Evolutionary conservation across 352 stramenopile genomes (phyloP), one percentile per base, ranked within the genome.

Genomic region (Pythium oligandrum): DNA sequence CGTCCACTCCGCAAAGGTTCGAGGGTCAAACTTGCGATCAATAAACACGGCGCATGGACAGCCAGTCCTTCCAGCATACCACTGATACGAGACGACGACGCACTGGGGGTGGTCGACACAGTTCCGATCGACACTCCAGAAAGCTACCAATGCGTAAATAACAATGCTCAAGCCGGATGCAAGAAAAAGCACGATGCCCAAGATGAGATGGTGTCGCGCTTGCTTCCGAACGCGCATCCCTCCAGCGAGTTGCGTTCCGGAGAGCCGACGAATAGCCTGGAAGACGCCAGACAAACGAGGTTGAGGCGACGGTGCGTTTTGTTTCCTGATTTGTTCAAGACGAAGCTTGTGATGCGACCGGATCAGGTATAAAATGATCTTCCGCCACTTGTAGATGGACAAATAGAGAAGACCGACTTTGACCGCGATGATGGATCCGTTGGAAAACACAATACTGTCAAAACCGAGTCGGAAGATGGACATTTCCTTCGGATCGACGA

Each of bases 401-500:
- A 68, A 46, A 6, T 48, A 10, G 31, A 65, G 64, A 17, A 71
- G 59, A n/a, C 37, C 39, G 2, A 6, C 31, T 48, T 68, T 67
- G 34, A 51, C 44, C 26, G 53, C 17, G 12, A 64, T 3, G 4
- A 49, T 58, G 34, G 44, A 56, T 1, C 30, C 17, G 10, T 55
- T 61, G 11, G 54, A 47, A 10, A 71, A 42, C 47, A 61, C 54
- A 30, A 71, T 36, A 9, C 58, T 46, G 2, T 26, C 9, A 45
- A 68, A 68, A 2, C 48, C 59, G 40, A 42, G 51, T 11, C 59
- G 55, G 45, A 68, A 68, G 4, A 68, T 36, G 4, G 44, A 40
- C 7, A 61, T 42, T 38, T 68, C 39, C 9, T 62, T 42, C 12
- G 63, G 59, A 48, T 68, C 64, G 2, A 52, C 55, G 50, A 71